A percentile compares a stretch with the other conserved stretches of the same genome.
Conservation (phyloP, 1,284 basidiomycete genomes). For the Papiliotrema terrestris region DNA sequence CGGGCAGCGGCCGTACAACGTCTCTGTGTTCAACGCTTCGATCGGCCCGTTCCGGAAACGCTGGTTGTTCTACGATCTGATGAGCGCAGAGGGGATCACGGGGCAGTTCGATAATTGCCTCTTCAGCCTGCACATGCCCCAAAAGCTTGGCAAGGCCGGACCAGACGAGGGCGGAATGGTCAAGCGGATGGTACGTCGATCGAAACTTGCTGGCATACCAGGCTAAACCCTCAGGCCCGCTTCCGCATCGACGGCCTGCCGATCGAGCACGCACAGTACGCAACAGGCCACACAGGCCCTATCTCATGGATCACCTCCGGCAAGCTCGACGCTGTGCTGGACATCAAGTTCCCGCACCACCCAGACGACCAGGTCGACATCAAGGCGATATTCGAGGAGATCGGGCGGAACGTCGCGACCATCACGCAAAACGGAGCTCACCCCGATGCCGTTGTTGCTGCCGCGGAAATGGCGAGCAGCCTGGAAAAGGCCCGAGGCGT, state of each 20-base stretch:
- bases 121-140: constrained; percentile 93
- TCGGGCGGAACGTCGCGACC: constrained; percentile 72
- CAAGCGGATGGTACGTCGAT: constrained; percentile 73
- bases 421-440: constrained; percentile 46
- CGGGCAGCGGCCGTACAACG: constrained; percentile 87
- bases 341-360: constrained; percentile 93
- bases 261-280: constrained; percentile 90
- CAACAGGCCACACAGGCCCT: constrained; percentile 72
- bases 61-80: constrained; percentile 92
- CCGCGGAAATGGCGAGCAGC: constrained; percentile 46
- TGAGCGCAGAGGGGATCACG: constrained; percentile 88
- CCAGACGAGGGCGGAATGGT: constrained; percentile 74
- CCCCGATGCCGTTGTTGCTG: constrained; percentile 35
- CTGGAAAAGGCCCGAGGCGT: constrained; percentile 52
- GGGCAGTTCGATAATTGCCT: constrained; percentile 98
- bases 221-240: constrained; percentile 62
- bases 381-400: constrained; percentile 83
- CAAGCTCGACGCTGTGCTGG: constrained; percentile 92
- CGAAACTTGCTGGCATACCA: background rate
- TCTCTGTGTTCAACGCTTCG: constrained; percentile 93
- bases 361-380: constrained; percentile 68
- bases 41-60: constrained; percentile 81
- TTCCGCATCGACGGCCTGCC: constrained; percentile 96
- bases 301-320: constrained; percentile 97
- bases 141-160: constrained; percentile 87